A percentile compares a stretch with the other conserved stretches of the same genome.
Conservation (phyloP, 2,329 filamentous ascomycete species). For the Thermothelomyces thermophilus region DNA sequence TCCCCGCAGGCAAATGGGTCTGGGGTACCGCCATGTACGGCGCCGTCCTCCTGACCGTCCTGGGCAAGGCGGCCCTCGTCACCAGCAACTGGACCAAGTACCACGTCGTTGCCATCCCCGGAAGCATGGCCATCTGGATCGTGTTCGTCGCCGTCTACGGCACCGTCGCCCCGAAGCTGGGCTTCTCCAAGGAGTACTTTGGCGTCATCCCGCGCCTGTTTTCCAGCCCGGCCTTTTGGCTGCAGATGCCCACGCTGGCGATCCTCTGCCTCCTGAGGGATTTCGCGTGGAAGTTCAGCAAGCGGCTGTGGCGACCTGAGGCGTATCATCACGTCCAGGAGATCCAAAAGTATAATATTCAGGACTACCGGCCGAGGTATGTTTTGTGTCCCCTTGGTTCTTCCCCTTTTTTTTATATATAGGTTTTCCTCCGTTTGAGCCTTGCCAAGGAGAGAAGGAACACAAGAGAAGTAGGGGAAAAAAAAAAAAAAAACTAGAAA, state of each 20-base stretch:
- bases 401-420: constrained; percentile 14
- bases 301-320: constrained; percentile 94
- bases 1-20: constrained; percentile 88
- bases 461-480: too few species aligned
- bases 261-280: constrained; percentile 79
- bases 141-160: constrained; percentile 84
- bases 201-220: constrained; percentile 79
- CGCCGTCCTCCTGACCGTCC: constrained; percentile 83
- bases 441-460: too few species aligned
- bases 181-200: constrained; percentile 75
- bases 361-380: constrained; percentile 93
- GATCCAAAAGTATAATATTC: constrained; percentile 99
- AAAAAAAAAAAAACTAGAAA: too few species aligned
- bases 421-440: too few species aligned
- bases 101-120: constrained; percentile 89
- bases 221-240: constrained; percentile 78
- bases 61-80: constrained; percentile 89
- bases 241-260: constrained; percentile 76
- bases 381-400: constrained; percentile 27
- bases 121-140: constrained; percentile 87
- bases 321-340: constrained; percentile 98
- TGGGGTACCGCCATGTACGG: constrained; percentile 97
- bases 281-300: constrained; percentile 94
- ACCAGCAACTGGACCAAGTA: constrained; percentile 99
- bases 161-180: constrained; percentile 73